phyloP scores from a whole-genome alignment of 495 filamentous ascomycete genomes.

The Penicillium chermesinum region DNA sequence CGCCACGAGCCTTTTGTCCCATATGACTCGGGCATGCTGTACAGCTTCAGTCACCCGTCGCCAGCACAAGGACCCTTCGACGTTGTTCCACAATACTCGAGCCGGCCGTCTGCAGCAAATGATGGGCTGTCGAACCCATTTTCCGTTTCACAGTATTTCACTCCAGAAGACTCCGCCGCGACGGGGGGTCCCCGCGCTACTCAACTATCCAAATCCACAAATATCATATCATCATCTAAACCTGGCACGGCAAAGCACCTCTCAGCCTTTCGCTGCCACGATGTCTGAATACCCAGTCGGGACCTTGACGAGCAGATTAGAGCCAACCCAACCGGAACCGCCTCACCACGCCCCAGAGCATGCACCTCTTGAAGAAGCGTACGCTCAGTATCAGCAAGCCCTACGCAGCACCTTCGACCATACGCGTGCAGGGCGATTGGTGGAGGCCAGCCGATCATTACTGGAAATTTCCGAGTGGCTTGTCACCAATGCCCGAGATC shows the following conservation, averaged over 20 bases:
- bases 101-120: conserved; percentile 75
- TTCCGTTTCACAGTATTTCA: conserved; percentile 72
- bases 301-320: conserved; percentile 26
- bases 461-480: conserved; percentile 82
- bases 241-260: conserved; percentile 43
- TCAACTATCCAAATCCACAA: conserved; percentile 50
- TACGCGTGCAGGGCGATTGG: conserved; percentile 65
- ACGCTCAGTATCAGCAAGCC: conserved; percentile 65
- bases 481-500: conserved; percentile 68
- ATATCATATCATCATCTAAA: conserved; percentile 53
- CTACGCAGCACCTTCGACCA: conserved; percentile 72
- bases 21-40: conserved; percentile 68
- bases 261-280: conserved; percentile 48
- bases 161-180: conserved; percentile 60
- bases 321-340: conserved; percentile 23
- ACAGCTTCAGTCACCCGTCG: conserved; percentile 68
- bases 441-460: conserved; percentile 66
- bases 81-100: conserved; percentile 67
- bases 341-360: conserved; percentile 27
- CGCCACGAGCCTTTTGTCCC: conserved; percentile 34
- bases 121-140: conserved; percentile 72
- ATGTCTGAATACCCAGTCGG: conserved; percentile 50
- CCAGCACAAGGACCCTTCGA: conserved; percentile 69
- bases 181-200: conserved; percentile 50
- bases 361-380: conserved; percentile 56